Percentiles rank a stretch among this genome's conserved stretches.
phyloP scores from a whole-genome alignment of 345 rosid species.

The Salix exigua region DNA sequence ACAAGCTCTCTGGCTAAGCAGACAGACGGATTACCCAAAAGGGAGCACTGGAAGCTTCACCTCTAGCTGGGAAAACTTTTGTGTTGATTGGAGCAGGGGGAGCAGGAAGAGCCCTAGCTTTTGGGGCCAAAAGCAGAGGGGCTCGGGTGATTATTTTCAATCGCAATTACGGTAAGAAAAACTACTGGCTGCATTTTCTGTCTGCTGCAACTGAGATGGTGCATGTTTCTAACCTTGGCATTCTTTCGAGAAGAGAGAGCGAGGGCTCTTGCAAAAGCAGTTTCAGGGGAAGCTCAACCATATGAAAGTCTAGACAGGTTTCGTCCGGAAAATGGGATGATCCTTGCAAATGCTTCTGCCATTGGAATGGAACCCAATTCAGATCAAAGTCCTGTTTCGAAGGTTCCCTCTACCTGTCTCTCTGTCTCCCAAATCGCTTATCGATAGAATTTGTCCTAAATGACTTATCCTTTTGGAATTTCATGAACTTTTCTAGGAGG shows the following conservation, averaged over 20 bases:
- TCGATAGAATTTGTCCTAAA: no score
- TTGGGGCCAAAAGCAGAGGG: conserved; percentile 54
- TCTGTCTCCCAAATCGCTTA: no score
- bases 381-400: conserved; percentile 42
- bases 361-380: conserved; percentile 57
- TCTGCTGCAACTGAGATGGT: background rate
- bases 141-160: conserved; percentile 48
- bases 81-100: conserved; percentile 63
- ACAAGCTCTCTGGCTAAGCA: background rate
- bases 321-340: conserved; percentile 45
- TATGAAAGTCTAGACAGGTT: conserved; percentile 31
- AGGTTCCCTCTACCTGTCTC: conserved; percentile 28
- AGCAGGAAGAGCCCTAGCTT: conserved; percentile 63
- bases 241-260: conserved; percentile 43
- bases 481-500: conserved; percentile 17
- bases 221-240: background rate
- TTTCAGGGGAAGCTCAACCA: conserved; percentile 44
- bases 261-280: conserved; percentile 45
- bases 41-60: conserved; percentile 12
- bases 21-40: background rate
- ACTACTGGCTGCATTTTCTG: background rate
- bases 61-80: conserved; percentile 44
- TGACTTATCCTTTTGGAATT: background rate
- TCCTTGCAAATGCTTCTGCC: conserved; percentile 63
- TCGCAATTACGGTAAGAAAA: conserved; percentile 43